Percentiles rank a stretch among this genome's conserved stretches.
Conservation (phyloP, 768 basidiomycete genomes). For the Pulveroboletus frians region DNA sequence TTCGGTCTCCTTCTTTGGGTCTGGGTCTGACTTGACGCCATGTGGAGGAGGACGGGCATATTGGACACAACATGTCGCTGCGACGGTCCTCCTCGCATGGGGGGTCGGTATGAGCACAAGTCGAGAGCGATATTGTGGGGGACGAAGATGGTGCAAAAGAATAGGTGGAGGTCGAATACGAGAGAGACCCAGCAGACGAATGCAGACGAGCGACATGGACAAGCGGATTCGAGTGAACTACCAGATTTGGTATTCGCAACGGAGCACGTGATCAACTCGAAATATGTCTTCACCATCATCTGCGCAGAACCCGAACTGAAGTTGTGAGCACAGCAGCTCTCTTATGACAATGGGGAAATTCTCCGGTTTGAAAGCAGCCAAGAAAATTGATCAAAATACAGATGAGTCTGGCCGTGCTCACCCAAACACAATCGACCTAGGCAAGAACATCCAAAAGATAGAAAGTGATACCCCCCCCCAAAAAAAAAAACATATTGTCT, state of each 20-base stretch:
- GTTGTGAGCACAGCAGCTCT: not conserved
- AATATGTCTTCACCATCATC: too few species aligned
- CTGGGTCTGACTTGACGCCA: not conserved
- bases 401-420: not conserved
- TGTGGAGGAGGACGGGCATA: conserved; percentile 11
- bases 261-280: not conserved
- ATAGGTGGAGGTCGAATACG: not conserved
- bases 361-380: not conserved
- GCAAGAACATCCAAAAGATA: not conserved
- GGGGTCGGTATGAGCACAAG: not conserved
- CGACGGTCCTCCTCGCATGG: conserved; percentile 8
- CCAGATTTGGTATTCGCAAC: conserved; percentile 6
- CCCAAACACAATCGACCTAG: not conserved
- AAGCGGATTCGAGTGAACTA: not conserved
- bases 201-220: conserved; percentile 10
- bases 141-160: not conserved
- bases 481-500: not conserved
- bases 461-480: not conserved
- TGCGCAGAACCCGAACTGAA: not conserved
- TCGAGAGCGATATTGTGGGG: not conserved
- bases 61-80: conserved; percentile 8
- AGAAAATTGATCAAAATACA: not conserved
- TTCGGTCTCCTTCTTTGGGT: conserved; percentile 3
- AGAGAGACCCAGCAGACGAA: conserved; percentile 7
- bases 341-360: not conserved